Evolutionary conservation across 1,139 yeast genomes (phyloP), one percentile per base, ranked within the genome.

Genomic region (Entelexis paramagnoliae): DNA sequence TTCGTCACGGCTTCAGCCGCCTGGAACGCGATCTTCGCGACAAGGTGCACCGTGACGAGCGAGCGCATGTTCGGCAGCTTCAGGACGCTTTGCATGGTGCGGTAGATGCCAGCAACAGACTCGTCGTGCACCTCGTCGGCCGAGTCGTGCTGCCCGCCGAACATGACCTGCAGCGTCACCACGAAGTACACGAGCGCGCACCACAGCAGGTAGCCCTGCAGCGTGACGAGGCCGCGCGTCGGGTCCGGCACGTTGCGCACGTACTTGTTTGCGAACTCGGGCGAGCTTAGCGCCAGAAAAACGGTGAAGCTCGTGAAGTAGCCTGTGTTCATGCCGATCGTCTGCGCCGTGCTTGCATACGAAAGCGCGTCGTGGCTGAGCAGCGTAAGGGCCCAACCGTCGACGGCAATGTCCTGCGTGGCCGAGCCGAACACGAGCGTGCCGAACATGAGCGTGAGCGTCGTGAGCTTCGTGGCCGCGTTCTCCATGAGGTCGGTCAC

Each of bases 401-500:
- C 99, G 16, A 91, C 98, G 1, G 98, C 97, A 52, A 91, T 91
- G 65, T 91, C 99, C 66, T 91, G 98, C 0, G 99, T 91, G 2
- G 98, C 97, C 69, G 96, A 89, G 55, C 91, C 73, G 55, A 91
- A 78, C 42, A 91, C 91, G 54, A 93, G 70, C 20, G 79, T 58
- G 61, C 89, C 85, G 68, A 91, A 91, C 53, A 79, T 74, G 52
- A 69, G 50, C 0, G 89, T 81, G 55, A 87, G 78, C 11, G 66
- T 64, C 4, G 70, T 63, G 55, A 86, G 68, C 60, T 83, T 78
- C 19, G 69, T 62, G 42, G 76, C 73, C 0, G 93, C 83, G 40
- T 76, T 65, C 1, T 66, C 73, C 60, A 91, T 71, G 56, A 84
- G 67, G 2, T 64, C 62, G 58, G 82, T 83, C 52, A 85, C 78